Evolutionary conservation across 805 yeast genomes (phyloP).

Genomic region (Saccharomycopsis oosterbeekiorum): DNA sequence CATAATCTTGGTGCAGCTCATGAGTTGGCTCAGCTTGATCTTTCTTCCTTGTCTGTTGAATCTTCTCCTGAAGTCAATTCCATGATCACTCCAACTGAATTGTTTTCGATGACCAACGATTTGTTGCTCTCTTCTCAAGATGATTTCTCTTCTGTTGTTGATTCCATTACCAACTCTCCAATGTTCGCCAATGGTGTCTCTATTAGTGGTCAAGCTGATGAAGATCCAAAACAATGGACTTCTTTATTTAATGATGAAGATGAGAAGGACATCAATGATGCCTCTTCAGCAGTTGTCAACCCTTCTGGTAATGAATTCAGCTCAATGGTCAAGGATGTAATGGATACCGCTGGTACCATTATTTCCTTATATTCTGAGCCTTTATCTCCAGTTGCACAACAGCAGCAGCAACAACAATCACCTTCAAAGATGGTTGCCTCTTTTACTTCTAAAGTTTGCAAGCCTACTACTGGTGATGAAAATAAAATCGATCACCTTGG

Average conservation of each 20-base stretch:
- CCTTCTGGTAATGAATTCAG: not conserved
- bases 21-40: slow-evolving; percentile 20
- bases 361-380: not conserved
- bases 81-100: slow-evolving; percentile 39
- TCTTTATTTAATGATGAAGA: slow-evolving; percentile 45
- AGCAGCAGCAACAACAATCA: not conserved
- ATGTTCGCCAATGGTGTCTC: slow-evolving; percentile 43
- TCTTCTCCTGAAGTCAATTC: slow-evolving; percentile 23
- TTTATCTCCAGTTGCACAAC: not conserved
- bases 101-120: slow-evolving; percentile 43
- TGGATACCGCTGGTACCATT: not conserved
- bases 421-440: slow-evolving; percentile 3
- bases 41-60: slow-evolving; percentile 21
- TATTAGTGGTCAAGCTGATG: slow-evolving; percentile 19
- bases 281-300: not conserved
- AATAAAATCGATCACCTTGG: slow-evolving; percentile 61
- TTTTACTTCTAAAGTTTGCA: slow-evolving; percentile 17
- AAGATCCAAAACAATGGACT: slow-evolving; percentile 44
- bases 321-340: not conserved
- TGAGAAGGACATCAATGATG: not conserved
- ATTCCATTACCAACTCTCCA: slow-evolving; percentile 35
- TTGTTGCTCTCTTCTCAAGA: slow-evolving; percentile 34
- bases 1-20: slow-evolving; percentile 22
- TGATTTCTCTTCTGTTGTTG: slow-evolving; percentile 21
- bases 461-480: slow-evolving; percentile 11